Conservation (phyloP, 139 green algal genomes). For the Micromonas pusilla region DNA sequence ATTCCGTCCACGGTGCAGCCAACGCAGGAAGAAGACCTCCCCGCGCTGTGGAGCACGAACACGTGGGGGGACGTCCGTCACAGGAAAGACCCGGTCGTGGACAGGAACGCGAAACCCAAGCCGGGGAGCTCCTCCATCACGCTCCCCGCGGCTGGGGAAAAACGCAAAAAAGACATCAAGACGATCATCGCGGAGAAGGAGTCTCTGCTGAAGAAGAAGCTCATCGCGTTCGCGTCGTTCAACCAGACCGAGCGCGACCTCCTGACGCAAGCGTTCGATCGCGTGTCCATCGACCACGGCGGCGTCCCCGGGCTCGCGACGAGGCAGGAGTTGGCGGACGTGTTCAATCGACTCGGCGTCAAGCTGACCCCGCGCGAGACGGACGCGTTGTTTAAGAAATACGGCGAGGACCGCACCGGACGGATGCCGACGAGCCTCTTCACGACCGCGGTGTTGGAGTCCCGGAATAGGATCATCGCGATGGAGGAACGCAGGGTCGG, state of each 20-base stretch:
- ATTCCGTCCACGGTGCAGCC: not conserved
- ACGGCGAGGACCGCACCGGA: not conserved
- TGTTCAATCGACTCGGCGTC: not conserved
- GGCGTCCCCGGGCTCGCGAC: not conserved
- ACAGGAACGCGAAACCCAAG: too few relatives aligned
- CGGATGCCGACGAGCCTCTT: not conserved
- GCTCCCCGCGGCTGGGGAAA: too few relatives aligned
- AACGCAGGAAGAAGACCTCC: not conserved
- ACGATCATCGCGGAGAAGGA: not conserved
- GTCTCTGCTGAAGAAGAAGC: not conserved
- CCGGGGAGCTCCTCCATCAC: too few relatives aligned
- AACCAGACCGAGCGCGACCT: constrained; percentile 6
- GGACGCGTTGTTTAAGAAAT: not conserved
- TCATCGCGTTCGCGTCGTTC: not conserved
- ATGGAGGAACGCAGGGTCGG: constrained; percentile 1
- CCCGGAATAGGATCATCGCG: not conserved
- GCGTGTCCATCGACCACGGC: not conserved
- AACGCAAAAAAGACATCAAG: too few relatives aligned
- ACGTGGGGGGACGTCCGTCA: not conserved
- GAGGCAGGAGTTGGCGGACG: not conserved
- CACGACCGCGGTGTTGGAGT: not conserved
- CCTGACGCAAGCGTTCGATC: not conserved
- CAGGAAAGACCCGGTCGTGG: not conserved
- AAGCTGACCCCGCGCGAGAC: not conserved
- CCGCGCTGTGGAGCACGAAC: not conserved